A percentile compares a stretch with the other conserved stretches of the same genome.
These are phyloP conservation scores for Nissolia schottii DNA, from an alignment of 306 rosid species.

Conservation along the genomic window DNA sequence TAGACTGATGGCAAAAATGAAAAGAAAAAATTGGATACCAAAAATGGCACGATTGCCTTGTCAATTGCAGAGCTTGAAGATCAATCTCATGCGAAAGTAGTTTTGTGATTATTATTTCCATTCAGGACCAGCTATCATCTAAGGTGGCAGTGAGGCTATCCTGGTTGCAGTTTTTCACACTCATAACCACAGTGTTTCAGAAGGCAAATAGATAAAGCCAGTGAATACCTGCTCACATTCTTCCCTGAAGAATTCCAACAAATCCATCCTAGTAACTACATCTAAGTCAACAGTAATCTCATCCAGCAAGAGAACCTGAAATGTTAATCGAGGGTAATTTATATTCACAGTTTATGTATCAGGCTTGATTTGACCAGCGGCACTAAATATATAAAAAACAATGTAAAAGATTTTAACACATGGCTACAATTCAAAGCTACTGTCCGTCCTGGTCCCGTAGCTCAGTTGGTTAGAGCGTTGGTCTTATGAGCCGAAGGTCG, in stretches of 20 bases:
- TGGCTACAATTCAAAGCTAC: too few species aligned
- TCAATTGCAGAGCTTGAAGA: constrained; percentile 1
- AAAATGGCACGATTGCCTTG: too few species aligned
- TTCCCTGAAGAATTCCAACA: constrained; percentile 79
- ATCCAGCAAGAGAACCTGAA: constrained; percentile 89
- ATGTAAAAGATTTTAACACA: not conserved
- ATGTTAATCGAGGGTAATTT: too few species aligned
- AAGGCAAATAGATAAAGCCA: constrained; percentile 21
- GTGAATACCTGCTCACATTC: constrained; percentile 91
- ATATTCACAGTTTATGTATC: too few species aligned
- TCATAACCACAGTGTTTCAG: constrained; percentile 4
- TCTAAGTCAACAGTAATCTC: constrained; percentile 97
- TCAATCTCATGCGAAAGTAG: not conserved
- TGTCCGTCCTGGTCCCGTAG: too few species aligned
- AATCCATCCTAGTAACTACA: constrained; percentile 90
- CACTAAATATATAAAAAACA: not conserved
- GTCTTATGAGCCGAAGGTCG: too few species aligned
- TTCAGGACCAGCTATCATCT: constrained; percentile 14
- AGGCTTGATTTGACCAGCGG: not conserved
- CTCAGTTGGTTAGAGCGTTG: too few species aligned
- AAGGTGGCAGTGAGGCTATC: not conserved
- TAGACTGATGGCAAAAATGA: too few species aligned
- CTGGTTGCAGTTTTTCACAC: not conserved
- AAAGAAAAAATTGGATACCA: too few species aligned
- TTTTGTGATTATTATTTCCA: not conserved